A percentile compares a stretch with the other conserved stretches of the same genome.
Evolutionary conservation across 495 filamentous ascomycete species (phyloP).

Genomic region (Astrocystis sublimbata): DNA sequence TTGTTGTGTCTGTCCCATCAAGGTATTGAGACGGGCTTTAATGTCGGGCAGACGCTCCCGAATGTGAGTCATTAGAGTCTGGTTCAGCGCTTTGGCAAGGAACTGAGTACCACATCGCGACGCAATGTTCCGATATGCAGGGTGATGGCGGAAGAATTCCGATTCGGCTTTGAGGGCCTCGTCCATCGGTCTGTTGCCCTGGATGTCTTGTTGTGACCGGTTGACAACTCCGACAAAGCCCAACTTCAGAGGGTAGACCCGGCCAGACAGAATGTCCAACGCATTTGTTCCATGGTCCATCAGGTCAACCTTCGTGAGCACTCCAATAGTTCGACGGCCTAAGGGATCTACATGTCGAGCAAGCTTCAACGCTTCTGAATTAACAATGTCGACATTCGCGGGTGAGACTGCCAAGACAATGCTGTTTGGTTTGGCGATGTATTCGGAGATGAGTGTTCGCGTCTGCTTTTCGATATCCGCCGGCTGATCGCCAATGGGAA

Average conservation of each 20-base stretch:
- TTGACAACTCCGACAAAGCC: slow-evolving; percentile 99
- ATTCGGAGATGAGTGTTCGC: slow-evolving; percentile 92
- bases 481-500: slow-evolving; percentile 96
- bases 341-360: slow-evolving; percentile 95
- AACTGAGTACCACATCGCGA: slow-evolving; percentile 93
- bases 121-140: slow-evolving; percentile 95
- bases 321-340: slow-evolving; percentile 92
- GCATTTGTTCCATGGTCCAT: slow-evolving; percentile 99
- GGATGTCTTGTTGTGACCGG: slow-evolving; percentile 97
- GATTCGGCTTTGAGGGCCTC: slow-evolving; percentile 87
- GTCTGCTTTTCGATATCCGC: slow-evolving; percentile 99
- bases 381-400: slow-evolving; percentile 97
- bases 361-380: slow-evolving; percentile 96
- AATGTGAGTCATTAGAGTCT: slow-evolving; percentile 94
- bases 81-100: slow-evolving; percentile 91
- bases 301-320: slow-evolving; percentile 94
- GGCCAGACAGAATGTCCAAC: slow-evolving; percentile 90
- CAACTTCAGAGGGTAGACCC: slow-evolving; percentile 95
- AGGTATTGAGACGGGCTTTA: slow-evolving; percentile 92
- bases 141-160: slow-evolving; percentile 96
- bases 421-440: slow-evolving; percentile 98
- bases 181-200: slow-evolving; percentile 85
- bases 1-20: slow-evolving; percentile 99
- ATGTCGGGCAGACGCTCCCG: slow-evolving; percentile 95
- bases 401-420: slow-evolving; percentile 97